Percentiles rank a stretch among this genome's conserved stretches.
These are phyloP conservation scores for Pichia pseudocactophila DNA, from an alignment of 805 yeast genomes.

Conservation along the genomic window DNA sequence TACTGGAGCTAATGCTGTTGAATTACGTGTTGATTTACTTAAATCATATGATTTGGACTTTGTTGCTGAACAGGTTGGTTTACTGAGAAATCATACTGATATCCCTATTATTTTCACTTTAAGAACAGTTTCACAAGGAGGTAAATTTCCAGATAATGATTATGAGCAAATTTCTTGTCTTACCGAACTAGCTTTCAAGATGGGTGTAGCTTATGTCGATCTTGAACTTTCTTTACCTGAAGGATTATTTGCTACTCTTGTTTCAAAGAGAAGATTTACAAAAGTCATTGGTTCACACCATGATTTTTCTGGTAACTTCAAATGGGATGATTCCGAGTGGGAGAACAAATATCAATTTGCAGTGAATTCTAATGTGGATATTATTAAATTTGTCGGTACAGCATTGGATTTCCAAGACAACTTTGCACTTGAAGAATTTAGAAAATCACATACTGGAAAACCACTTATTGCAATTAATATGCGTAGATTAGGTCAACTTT, in stretches of 20 bases:
- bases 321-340: slow-evolving; percentile 72
- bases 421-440: slow-evolving; percentile 59
- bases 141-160: slow-evolving; percentile 59
- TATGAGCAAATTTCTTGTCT: slow-evolving; percentile 39
- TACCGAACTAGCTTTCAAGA: slow-evolving; percentile 53
- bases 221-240: slow-evolving; percentile 65
- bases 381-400: slow-evolving; percentile 75
- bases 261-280: slow-evolving; percentile 48
- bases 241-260: slow-evolving; percentile 41
- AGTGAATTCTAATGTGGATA: slow-evolving; percentile 52
- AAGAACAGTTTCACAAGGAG: slow-evolving; percentile 76
- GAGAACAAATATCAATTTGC: slow-evolving; percentile 64
- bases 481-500: slow-evolving; percentile 67
- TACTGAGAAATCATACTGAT: slow-evolving; percentile 51
- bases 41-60: slow-evolving; percentile 39
- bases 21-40: slow-evolving; percentile 70
- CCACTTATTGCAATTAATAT: slow-evolving; percentile 82
- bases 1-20: slow-evolving; percentile 74
- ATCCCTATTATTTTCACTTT: slow-evolving; percentile 79
- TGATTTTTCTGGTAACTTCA: slow-evolving; percentile 52
- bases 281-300: slow-evolving; percentile 78
- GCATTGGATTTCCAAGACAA: slow-evolving; percentile 64
- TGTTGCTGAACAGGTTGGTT: slow-evolving; percentile 67
- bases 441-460: slow-evolving; percentile 39
- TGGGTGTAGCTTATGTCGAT: slow-evolving; percentile 77